These are phyloP conservation scores for Pseudopyricularia javanii DNA, from an alignment of 2,329 filamentous ascomycete species.

Conservation along the genomic window DNA sequence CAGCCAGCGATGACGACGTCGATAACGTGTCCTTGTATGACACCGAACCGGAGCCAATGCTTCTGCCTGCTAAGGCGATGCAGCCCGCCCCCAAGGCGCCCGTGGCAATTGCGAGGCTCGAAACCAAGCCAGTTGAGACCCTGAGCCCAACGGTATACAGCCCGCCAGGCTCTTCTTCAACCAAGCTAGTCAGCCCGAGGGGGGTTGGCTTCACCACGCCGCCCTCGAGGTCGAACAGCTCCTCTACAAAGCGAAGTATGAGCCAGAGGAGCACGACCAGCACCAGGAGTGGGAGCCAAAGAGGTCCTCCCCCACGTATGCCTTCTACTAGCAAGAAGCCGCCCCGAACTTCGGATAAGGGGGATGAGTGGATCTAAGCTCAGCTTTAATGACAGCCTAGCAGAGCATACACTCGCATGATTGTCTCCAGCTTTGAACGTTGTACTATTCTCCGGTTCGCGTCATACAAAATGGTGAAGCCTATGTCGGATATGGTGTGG, in stretches of 20 bases:
- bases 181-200: constrained; percentile 28
- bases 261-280: constrained; percentile 1
- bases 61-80: constrained; percentile 17
- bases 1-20: constrained; percentile 3
- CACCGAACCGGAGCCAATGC: constrained; percentile 17
- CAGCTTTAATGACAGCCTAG: no score
- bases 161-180: constrained; percentile 16
- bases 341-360: not conserved
- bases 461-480: not conserved
- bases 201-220: constrained; percentile 26
- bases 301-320: not conserved
- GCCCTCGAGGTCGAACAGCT: constrained; percentile 12
- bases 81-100: constrained; percentile 2
- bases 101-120: not conserved
- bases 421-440: not conserved
- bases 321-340: not conserved
- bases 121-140: constrained; percentile 13
- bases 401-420: not conserved
- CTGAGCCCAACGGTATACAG: constrained; percentile 42
- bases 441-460: not conserved
- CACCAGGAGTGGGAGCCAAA: not conserved
- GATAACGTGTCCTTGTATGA: constrained; percentile 6
- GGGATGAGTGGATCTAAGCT: not conserved
- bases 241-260: not conserved
- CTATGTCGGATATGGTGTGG: not conserved